A percentile compares a stretch with the other conserved stretches of the same genome.
Conservation (phyloP, 2,329 filamentous ascomycete genomes). For the Dothideomycetidae sp. region DNA sequence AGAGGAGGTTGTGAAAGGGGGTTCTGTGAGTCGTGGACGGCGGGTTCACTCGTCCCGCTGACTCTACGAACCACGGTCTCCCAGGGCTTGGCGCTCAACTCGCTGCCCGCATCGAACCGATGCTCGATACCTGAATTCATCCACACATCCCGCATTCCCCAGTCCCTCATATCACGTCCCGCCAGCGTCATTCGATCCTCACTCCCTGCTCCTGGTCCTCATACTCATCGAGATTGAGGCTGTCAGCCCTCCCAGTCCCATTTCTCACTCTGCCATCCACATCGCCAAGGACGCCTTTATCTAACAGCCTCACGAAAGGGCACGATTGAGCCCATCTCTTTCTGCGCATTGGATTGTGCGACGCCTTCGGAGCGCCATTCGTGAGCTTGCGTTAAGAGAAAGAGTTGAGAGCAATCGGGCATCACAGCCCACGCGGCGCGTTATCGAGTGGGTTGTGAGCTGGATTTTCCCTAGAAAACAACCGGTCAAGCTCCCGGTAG, state of each 20-base stretch:
- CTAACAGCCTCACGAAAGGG: slow-evolving; percentile 10
- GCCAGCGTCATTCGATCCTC: slow-evolving; percentile 5
- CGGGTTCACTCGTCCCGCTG: too few species aligned
- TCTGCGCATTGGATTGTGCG: slow-evolving; percentile 3
- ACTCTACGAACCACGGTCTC: too few species aligned
- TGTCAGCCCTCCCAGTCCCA: neutral
- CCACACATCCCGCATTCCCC: slow-evolving; percentile 4
- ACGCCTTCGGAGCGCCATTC: slow-evolving; percentile 1
- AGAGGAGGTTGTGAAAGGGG: too few species aligned
- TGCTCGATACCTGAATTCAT: slow-evolving; percentile 3
- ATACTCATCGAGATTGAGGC: neutral
- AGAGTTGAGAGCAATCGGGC: slow-evolving; percentile 1
- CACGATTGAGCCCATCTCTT: slow-evolving; percentile 1
- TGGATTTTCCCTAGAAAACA: too few species aligned
- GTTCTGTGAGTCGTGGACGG: too few species aligned
- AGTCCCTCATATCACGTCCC: slow-evolving; percentile 1
- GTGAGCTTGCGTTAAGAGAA: neutral
- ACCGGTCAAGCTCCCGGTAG: slow-evolving; percentile 1
- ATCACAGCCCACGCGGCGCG: too few species aligned
- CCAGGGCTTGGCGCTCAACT: too few species aligned
- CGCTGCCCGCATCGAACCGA: slow-evolving; percentile 8
- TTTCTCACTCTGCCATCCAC: neutral
- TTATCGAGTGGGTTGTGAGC: too few species aligned
- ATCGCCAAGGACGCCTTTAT: slow-evolving; percentile 1
- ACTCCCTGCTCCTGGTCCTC: neutral